A percentile compares a stretch with the other conserved stretches of the same genome.
These are phyloP conservation scores for Angomonas deanei DNA, from an alignment of 208 protist genomes.

Conservation along the genomic window DNA sequence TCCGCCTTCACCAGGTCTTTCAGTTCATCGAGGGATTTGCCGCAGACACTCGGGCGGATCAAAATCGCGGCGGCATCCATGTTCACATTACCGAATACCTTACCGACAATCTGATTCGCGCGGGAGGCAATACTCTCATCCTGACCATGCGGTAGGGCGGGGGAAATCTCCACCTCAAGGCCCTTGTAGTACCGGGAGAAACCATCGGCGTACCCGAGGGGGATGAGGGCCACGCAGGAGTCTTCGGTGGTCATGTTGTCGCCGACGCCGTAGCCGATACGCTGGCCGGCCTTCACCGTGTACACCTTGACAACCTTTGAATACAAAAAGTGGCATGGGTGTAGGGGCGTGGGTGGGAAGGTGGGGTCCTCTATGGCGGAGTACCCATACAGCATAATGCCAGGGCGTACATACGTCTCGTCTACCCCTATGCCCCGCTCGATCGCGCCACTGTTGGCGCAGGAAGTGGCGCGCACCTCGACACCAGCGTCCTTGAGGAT, in stretches of 20 bases:
- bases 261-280: slow-evolving; percentile 43
- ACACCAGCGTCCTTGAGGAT: slow-evolving; percentile 29
- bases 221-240: slow-evolving; percentile 33
- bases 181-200: slow-evolving; percentile 41
- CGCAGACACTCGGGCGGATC: slow-evolving; percentile 23
- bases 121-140: slow-evolving; percentile 10
- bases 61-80: slow-evolving; percentile 40
- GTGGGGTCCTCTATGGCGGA: slow-evolving; percentile 27
- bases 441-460: slow-evolving; percentile 43
- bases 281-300: slow-evolving; percentile 26
- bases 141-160: slow-evolving; percentile 13
- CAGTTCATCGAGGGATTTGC: slow-evolving; percentile 24
- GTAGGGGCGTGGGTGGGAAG: slow-evolving; percentile 8
- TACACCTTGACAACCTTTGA: slow-evolving; percentile 44
- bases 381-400: slow-evolving; percentile 48
- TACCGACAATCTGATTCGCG: slow-evolving; percentile 17
- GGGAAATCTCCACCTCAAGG: slow-evolving; percentile 31
- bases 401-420: slow-evolving; percentile 44
- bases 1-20: slow-evolving; percentile 25
- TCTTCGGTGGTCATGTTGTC: slow-evolving; percentile 29
- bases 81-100: slow-evolving; percentile 44
- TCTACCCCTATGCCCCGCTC: slow-evolving; percentile 34
- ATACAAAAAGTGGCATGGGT: slow-evolving; percentile 33
- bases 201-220: slow-evolving; percentile 48
- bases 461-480: slow-evolving; percentile 44